Percentiles rank a stretch among this genome's conserved stretches.
These are phyloP conservation scores for Centaurea solstitialis DNA, from an alignment of 129 eudicot genomes.

Conservation along the genomic window DNA sequence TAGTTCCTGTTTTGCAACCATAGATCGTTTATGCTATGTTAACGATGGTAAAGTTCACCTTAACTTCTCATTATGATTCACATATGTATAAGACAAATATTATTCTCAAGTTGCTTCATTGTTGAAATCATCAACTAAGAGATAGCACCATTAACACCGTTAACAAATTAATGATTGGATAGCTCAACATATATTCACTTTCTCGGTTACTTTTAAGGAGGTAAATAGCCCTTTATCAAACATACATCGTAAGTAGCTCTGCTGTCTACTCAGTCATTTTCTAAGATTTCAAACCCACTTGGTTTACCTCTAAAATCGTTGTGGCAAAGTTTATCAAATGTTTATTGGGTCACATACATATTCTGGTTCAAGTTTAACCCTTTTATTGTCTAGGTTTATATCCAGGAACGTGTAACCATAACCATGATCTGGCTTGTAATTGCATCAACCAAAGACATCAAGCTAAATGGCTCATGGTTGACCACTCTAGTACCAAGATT, in stretches of 20 bases:
- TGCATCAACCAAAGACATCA: too few species aligned
- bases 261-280: not conserved
- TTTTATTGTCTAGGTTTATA: too few species aligned
- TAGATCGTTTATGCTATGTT: not conserved
- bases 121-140: not conserved
- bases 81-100: not conserved
- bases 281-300: not conserved
- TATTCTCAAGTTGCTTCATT: not conserved
- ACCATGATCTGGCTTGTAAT: too few species aligned
- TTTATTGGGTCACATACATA: not conserved
- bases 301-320: not conserved
- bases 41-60: not conserved
- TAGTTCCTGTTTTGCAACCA: too few species aligned
- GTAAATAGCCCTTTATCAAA: not conserved
- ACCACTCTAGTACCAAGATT: too few species aligned
- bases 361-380: too few species aligned
- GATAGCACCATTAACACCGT: not conserved
- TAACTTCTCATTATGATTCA: not conserved
- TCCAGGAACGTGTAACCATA: too few species aligned
- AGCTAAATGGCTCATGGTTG: too few species aligned
- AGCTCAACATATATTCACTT: not conserved
- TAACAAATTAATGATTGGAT: not conserved
- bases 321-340: not conserved
- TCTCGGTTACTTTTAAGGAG: not conserved
- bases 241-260: not conserved